A percentile compares a stretch with the other conserved stretches of the same genome.
Evolutionary conservation across 1,284 basidiomycete species (phyloP).

Genomic region (Ceratobasidium sp.): DNA sequence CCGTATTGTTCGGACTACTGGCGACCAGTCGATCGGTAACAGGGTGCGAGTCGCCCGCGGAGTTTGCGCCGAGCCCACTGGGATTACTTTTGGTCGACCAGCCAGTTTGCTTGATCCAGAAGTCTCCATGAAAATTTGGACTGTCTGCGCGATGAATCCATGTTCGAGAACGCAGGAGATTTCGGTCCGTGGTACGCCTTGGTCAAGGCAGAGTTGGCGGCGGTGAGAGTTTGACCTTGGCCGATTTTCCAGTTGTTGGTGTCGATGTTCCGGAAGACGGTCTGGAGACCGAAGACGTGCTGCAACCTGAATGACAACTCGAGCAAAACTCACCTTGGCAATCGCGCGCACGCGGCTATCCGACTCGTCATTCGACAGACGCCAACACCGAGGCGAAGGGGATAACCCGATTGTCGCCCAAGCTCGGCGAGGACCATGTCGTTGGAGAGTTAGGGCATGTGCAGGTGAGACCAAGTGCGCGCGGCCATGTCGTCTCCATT

Average conservation of each 20-base stretch:
- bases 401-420: conserved; percentile 88
- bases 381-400: conserved; percentile 77
- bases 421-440: conserved; percentile 79
- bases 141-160: conserved; percentile 74
- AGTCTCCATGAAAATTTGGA: conserved; percentile 75
- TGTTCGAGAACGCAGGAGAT: conserved; percentile 83
- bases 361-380: conserved; percentile 82
- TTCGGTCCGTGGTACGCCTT: conserved; percentile 73
- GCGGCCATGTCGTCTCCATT: conserved; percentile 74
- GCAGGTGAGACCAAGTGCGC: conserved; percentile 85
- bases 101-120: conserved; percentile 74
- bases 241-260: conserved; percentile 50
- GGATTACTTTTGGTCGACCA: conserved; percentile 76
- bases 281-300: conserved; percentile 76
- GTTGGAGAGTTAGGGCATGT: conserved; percentile 83
- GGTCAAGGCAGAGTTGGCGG: conserved; percentile 64
- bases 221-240: conserved; percentile 56
- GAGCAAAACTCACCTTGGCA: conserved; percentile 60
- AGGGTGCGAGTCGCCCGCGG: conserved; percentile 37
- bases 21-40: conserved; percentile 1
- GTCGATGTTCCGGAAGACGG: conserved; percentile 85
- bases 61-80: conserved; percentile 59
- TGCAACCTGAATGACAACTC: not conserved
- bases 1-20: conserved; percentile 16
- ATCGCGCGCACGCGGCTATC: conserved; percentile 81